Conservation (phyloP, 2,329 filamentous ascomycete species). For the Aspergillus melleus region DNA sequence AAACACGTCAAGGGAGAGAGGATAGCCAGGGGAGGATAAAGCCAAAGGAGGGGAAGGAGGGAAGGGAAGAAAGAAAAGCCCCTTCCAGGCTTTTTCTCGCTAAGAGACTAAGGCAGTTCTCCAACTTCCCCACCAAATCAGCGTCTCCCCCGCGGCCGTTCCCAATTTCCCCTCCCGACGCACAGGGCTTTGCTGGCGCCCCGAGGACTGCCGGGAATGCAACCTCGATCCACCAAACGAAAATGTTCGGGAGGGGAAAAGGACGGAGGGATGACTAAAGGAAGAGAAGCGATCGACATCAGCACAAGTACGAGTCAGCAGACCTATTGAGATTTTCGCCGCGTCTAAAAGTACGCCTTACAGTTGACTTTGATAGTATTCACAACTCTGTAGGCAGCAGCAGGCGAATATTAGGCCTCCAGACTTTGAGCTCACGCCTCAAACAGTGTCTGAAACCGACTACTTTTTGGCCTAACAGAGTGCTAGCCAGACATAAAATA, state of each 20-base stretch:
- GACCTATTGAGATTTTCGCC: not conserved
- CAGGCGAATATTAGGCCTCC: not conserved
- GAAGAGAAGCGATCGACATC: not conserved
- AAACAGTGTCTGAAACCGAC: not conserved
- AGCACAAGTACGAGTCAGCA: slow-evolving; percentile 3
- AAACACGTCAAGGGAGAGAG: not conserved
- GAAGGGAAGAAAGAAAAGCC: slow-evolving; percentile 1
- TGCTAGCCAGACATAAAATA: not conserved
- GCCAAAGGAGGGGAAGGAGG: not conserved
- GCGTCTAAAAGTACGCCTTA: not conserved
- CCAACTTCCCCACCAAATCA: slow-evolving; percentile 12
- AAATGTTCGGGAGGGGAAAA: slow-evolving; percentile 12
- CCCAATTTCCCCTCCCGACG: not conserved
- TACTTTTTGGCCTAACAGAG: not conserved
- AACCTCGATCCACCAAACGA: slow-evolving; percentile 17
- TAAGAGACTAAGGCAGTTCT: not conserved
- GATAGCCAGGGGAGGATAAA: not conserved
- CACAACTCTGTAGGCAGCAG: not conserved
- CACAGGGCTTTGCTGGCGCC: slow-evolving; percentile 3
- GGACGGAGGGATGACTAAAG: not conserved
- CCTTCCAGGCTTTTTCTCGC: slow-evolving; percentile 1
- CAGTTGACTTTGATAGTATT: no score
- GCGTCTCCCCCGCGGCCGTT: slow-evolving; percentile 7
- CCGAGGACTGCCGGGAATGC: slow-evolving; percentile 5
- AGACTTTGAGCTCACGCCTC: not conserved